Base-by-base conservation (phyloP, 108 stramenopile species). In the Hondaea fermentalgiana region DNA sequence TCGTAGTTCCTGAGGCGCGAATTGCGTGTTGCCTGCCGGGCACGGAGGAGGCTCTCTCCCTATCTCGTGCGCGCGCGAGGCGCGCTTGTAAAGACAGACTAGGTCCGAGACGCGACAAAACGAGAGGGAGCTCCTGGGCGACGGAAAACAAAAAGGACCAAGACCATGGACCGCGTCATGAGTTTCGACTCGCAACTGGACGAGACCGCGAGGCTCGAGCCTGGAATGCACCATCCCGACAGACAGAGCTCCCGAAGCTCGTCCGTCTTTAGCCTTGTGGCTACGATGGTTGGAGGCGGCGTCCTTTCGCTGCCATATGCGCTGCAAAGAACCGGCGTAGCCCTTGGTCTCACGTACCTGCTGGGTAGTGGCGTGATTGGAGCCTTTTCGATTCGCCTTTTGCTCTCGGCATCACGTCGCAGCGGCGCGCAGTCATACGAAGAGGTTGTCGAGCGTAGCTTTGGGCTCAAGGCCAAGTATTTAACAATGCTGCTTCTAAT, bases 191-290 rank as follows among this genome's bases (percentile, higher is more conserved):
- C 64, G 42, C 64, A 69, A 1, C 8, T 69, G 8, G 76, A 83
- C 51, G 49, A 83, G 49, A 53, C 51, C 23, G 76, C 76, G 45
- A 47, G n/a, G 12, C 76, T 83, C 12, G 76, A 83, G 10, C 76
- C 76, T 35, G 76, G 25, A 53, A 83, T 83, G 76, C 49, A 83
- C 28, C 76, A 83, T 35, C 76, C 76, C 16, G 51, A 53, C 76
- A 12, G 76, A 12, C 45, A 83, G 76, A 83, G 49, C 25, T 83
- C 76, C 12, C 6, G 76, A 45, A 83, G 76, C 76, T 53, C 49
- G 25, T 83, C 76, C 17, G 76, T 83, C 43, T 83, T 83, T 35
- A 83, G 76, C 76, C 76, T 83, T 6, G 76, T 83, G 49, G 76
- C 76, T 17, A 83, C 76, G 17, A 47, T 83, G 45, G 76, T 83